Evolutionary conservation across 352 stramenopile species (phyloP).

Genomic region (Pythium aquatile): DNA sequence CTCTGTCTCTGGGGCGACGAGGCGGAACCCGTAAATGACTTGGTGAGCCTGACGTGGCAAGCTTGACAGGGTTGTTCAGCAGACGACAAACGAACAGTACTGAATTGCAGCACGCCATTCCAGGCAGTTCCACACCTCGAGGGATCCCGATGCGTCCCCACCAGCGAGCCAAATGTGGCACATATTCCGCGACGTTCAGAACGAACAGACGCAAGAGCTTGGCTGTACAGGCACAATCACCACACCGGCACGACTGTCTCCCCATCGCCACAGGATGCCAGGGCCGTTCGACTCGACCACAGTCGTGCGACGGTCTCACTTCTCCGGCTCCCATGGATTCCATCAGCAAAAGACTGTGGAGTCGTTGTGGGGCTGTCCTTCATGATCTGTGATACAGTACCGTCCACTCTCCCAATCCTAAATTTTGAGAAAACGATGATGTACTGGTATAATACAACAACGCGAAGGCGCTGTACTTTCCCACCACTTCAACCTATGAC

Average conservation of each 20-base stretch:
- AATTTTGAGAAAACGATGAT: too few species aligned
- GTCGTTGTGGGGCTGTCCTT: too few species aligned
- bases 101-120: not conserved
- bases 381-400: too few species aligned
- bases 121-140: not conserved
- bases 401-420: too few species aligned
- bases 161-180: too few species aligned
- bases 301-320: conserved; percentile 1
- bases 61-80: not conserved
- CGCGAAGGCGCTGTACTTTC: not conserved
- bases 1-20: not conserved
- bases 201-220: too few species aligned
- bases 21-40: not conserved
- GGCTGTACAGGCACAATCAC: too few species aligned
- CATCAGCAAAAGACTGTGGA: not conserved
- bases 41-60: not conserved
- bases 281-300: not conserved
- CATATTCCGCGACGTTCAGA: not conserved
- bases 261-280: too few species aligned
- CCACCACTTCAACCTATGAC: not conserved
- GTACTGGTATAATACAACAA: not conserved
- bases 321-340: not conserved
- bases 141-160: too few species aligned
- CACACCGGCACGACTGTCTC: too few species aligned
- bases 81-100: not conserved